Conservation (phyloP, 371 early-diverging fungal genomes). For the Syncephalastrum sp. region DNA sequence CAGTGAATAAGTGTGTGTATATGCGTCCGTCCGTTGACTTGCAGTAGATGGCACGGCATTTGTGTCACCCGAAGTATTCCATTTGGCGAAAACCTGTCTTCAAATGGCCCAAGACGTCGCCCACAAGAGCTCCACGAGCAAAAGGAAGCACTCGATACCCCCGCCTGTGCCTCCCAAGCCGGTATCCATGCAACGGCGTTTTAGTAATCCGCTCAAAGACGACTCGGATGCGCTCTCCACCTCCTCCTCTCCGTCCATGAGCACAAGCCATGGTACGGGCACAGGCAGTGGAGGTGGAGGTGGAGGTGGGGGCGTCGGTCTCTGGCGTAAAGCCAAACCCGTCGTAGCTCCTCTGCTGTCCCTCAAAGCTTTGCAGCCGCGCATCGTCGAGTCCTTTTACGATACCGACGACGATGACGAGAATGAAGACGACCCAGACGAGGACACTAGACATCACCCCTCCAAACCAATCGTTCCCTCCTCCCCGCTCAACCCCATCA, state of each 20-base stretch:
- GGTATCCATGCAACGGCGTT: conserved; percentile 3
- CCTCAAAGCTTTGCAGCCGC: neutral
- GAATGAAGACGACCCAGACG: conserved; percentile 15
- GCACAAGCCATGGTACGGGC: neutral
- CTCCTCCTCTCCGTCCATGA: neutral
- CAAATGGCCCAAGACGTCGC: conserved; percentile 8
- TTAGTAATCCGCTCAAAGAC: too few relatives aligned
- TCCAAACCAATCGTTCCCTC: neutral
- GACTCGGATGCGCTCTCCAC: too few relatives aligned
- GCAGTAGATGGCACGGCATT: too few relatives aligned
- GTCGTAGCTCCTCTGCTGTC: neutral
- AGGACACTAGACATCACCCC: conserved; percentile 3
- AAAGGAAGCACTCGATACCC: conserved; percentile 5
- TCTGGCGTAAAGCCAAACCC: conserved; percentile 2
- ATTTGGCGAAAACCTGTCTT: conserved; percentile 34
- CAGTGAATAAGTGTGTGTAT: too few relatives aligned
- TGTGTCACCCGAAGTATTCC: conserved; percentile 17
- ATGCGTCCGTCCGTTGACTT: too few relatives aligned
- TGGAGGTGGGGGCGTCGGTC: neutral
- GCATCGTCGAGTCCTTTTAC: conserved; percentile 1
- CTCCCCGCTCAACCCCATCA: neutral
- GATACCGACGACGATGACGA: conserved; percentile 18
- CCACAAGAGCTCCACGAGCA: conserved; percentile 1
- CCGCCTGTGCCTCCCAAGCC: conserved; percentile 40
- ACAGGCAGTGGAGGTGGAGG: neutral